These are phyloP conservation scores for Arthrobotrys musiformis DNA, from an alignment of 2,329 filamentous ascomycete genomes.

Conservation along the genomic window DNA sequence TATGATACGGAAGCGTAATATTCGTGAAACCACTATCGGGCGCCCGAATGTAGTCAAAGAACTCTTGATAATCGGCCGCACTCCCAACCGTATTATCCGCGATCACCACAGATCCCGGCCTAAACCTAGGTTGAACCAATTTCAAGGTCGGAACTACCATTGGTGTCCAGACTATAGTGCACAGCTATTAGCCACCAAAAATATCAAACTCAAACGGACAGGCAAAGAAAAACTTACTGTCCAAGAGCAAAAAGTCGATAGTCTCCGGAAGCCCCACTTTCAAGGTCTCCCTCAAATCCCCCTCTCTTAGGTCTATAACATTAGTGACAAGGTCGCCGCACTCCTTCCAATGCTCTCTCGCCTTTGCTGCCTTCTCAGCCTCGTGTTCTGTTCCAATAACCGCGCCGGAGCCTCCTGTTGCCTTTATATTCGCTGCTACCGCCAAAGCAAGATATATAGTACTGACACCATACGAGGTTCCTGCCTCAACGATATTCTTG, in stretches of 20 bases:
- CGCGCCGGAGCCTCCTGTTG: constrained; percentile 61
- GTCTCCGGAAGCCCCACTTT: constrained; percentile 64
- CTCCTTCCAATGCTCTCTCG: constrained; percentile 68
- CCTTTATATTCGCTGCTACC: constrained; percentile 65
- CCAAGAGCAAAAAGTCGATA: constrained; percentile 71
- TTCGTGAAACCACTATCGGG: constrained; percentile 67
- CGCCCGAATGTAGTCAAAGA: constrained; percentile 65
- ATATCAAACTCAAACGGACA: not conserved
- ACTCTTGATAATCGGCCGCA: constrained; percentile 65
- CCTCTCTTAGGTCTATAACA: constrained; percentile 70
- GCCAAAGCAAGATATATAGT: constrained; percentile 73
- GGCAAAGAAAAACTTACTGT: constrained; percentile 66
- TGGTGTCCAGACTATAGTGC: constrained; percentile 67
- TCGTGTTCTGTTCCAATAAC: constrained; percentile 74
- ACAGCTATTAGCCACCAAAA: constrained; percentile 57
- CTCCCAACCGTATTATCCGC: constrained; percentile 66
- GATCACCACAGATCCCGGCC: constrained; percentile 66
- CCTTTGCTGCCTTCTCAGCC: constrained; percentile 66
- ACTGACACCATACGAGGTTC: constrained; percentile 72
- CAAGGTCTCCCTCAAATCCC: constrained; percentile 70
- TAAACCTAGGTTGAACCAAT: constrained; percentile 65
- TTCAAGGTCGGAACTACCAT: constrained; percentile 68
- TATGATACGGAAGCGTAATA: constrained; percentile 66
- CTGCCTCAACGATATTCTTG: constrained; percentile 69
- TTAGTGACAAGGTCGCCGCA: constrained; percentile 66